Evolutionary conservation across 2,329 filamentous ascomycete genomes (phyloP).

Genomic region (Chaetoscypha palmicola): DNA sequence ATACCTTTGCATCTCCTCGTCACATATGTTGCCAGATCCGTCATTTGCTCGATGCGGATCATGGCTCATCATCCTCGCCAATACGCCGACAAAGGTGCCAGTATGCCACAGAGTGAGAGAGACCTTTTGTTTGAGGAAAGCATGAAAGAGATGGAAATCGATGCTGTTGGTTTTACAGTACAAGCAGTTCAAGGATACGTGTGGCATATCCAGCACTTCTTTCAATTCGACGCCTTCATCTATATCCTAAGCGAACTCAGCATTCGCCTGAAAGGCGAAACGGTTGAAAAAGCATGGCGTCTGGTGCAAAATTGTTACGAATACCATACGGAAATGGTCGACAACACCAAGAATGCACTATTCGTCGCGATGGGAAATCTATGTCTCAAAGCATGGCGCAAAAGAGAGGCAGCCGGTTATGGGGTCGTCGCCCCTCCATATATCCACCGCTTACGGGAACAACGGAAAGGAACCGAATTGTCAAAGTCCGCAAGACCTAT

Average conservation of each 20-base stretch:
- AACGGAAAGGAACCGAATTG: conserved; percentile 18
- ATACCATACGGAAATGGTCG: conserved; percentile 26
- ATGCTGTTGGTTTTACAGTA: conserved; percentile 27
- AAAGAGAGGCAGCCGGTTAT: conserved; percentile 22
- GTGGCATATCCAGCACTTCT: conserved; percentile 32
- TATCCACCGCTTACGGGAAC: conserved; percentile 20
- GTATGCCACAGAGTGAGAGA: conserved; percentile 29
- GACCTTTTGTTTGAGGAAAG: conserved; percentile 31
- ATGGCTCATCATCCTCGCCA: conserved; percentile 31
- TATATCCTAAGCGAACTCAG: conserved; percentile 32
- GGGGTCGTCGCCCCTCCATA: conserved; percentile 14
- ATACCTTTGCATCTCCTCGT: conserved; percentile 33
- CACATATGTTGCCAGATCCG: conserved; percentile 24
- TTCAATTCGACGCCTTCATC: conserved; percentile 32
- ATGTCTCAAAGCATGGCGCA: conserved; percentile 27
- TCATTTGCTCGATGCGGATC: conserved; percentile 28
- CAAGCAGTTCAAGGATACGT: conserved; percentile 27
- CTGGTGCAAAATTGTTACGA: conserved; percentile 27
- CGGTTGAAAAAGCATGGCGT: conserved; percentile 29
- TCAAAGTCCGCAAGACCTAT: conserved; percentile 2
- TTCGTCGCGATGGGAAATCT: conserved; percentile 28
- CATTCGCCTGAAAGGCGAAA: conserved; percentile 24
- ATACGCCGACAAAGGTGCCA: conserved; percentile 25
- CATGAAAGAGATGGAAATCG: conserved; percentile 33
- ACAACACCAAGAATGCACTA: conserved; percentile 24